Base-by-base conservation (phyloP, 2,329 filamentous ascomycete species). In the Paecilomyces sp. region DNA sequence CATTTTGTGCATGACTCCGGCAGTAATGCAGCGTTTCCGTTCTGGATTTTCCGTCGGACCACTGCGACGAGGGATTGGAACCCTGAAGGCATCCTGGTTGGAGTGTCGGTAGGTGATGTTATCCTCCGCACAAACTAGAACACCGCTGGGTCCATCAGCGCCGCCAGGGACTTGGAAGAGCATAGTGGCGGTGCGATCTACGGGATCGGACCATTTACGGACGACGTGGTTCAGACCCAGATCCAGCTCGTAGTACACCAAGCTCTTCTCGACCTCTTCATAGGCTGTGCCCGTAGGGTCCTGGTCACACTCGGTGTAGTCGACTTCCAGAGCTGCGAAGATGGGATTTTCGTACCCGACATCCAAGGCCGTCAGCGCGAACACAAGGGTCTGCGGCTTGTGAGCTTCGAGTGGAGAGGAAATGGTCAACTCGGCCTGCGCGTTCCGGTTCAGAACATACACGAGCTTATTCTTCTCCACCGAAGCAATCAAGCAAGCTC, bases 381-480 rank as follows among this genome's bases (percentile, higher is more conserved):
- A 91, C 25, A 97, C 92, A 56, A 99, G 78, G 1, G 93, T 93
- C 62, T 93, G 91, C 12, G 91, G 87, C 74, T 94, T 96, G 77
- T 99, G 93, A 1, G 94, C 95, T 77, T 99, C 95, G 18, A 99
- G 83, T 0, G 94, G 94, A 13, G 94, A 99, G 4, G 94, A 99
- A 56, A 99, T 99, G 50, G 92, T 95, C 68, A 99, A 85, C 74
- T 96, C 91, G 18, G 92, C 92, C 76, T 97, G 91, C 2, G 92
- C 85, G 77, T 96, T 96, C 65, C 95, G 88, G 76, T 97, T 97
- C 66, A 99, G 83, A 69, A 99, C 93, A 77, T 99, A 99, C 66
- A 99, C 94, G 59, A 99, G 88, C 80, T 99, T 99, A 80, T 97
- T 99, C 84, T 99, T 99, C 79, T 99, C 95, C 58, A 93, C 84